Evolutionary conservation across 1,284 basidiomycete genomes (phyloP).

Genomic region (Ustilago shanxiensis): DNA sequence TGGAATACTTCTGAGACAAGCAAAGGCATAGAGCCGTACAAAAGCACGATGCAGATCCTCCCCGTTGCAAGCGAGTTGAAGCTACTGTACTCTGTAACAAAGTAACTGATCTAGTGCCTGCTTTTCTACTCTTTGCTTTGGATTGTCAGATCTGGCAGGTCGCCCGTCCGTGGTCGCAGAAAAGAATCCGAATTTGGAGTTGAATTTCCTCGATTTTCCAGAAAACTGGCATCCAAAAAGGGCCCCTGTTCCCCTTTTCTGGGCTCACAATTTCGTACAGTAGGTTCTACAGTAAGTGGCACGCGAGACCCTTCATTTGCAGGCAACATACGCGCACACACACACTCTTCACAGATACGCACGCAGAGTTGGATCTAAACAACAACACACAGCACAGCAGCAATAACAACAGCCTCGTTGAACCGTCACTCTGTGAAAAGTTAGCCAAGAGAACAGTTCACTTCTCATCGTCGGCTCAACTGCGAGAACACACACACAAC

Average conservation of each 20-base stretch:
- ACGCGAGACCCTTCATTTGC: too few relatives aligned
- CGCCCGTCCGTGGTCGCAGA: neutral
- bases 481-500: neutral
- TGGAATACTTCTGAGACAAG: too few relatives aligned
- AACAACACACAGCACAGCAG: neutral
- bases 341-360: too few relatives aligned
- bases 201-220: slow-evolving; percentile 1
- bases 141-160: neutral
- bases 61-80: slow-evolving; percentile 1
- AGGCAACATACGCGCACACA: too few relatives aligned
- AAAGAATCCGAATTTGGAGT: slow-evolving; percentile 1
- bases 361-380: neutral
- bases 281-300: too few relatives aligned
- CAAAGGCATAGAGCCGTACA: neutral
- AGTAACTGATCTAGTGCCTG: neutral
- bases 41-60: neutral
- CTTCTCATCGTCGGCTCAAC: neutral
- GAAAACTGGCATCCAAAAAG: too few relatives aligned
- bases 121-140: neutral
- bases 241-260: too few relatives aligned
- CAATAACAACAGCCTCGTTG: neutral
- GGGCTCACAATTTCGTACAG: too few relatives aligned
- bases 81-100: too few relatives aligned
- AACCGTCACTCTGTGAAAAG: too few relatives aligned
- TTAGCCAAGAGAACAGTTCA: too few relatives aligned